Percentiles rank a stretch among this genome's conserved stretches.
These are phyloP conservation scores for Penicillium sp. DNA, from an alignment of 2,329 filamentous ascomycete genomes.

Conservation along the genomic window DNA sequence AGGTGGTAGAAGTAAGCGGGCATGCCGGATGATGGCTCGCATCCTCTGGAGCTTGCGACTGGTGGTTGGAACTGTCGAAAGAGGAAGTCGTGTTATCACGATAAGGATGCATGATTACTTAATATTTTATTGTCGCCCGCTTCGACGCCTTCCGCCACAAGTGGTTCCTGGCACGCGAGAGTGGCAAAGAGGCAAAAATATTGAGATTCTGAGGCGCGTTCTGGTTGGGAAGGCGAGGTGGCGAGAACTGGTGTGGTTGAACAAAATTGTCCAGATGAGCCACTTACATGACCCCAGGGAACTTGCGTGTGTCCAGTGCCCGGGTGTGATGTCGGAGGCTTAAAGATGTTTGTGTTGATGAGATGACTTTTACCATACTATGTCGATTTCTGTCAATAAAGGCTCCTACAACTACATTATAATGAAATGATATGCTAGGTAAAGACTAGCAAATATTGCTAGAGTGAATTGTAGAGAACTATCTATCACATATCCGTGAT, in stretches of 20 bases:
- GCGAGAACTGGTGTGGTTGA: not conserved
- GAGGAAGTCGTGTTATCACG: slow-evolving; percentile 2
- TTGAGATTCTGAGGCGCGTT: not conserved
- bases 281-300: not conserved
- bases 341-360: not conserved
- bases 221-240: not conserved
- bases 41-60: slow-evolving; percentile 14
- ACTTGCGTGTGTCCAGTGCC: not conserved
- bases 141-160: not conserved
- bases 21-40: slow-evolving; percentile 47
- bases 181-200: slow-evolving; percentile 8
- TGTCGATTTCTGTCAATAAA: not conserved
- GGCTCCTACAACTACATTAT: not conserved
- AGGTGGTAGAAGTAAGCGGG: slow-evolving; percentile 64
- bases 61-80: not conserved
- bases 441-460: not conserved
- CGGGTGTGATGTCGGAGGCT: not conserved
- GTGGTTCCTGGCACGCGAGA: slow-evolving; percentile 1
- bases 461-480: slow-evolving; percentile 5
- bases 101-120: slow-evolving; percentile 10
- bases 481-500: slow-evolving; percentile 3
- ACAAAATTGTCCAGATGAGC: not conserved
- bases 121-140: not conserved
- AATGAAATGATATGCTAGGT: not conserved
- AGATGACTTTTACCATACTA: not conserved